phyloP scores from a whole-genome alignment of 163 green algal species.

The Trebouxia gelatinosa region DNA sequence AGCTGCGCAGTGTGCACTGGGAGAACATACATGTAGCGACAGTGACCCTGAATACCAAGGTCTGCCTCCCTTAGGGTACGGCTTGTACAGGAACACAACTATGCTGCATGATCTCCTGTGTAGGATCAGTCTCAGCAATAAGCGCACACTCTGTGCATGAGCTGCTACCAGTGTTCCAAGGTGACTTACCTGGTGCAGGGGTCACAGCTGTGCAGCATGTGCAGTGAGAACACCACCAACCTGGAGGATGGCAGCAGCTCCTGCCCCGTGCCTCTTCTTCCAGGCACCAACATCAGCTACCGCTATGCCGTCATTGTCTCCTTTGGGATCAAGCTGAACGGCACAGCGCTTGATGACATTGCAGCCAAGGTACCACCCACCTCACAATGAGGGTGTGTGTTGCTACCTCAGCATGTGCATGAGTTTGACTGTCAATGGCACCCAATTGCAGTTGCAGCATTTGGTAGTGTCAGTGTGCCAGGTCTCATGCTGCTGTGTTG shows the following conservation, averaged over 20 bases:
- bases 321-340: slow-evolving; percentile 52
- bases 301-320: slow-evolving; percentile 59
- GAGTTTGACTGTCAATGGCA: not conserved
- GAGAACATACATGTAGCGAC: too few species aligned
- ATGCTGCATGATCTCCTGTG: not conserved
- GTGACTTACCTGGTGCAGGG: slow-evolving; percentile 23
- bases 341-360: slow-evolving; percentile 46
- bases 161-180: not conserved
- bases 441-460: not conserved
- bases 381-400: not conserved
- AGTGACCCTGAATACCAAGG: too few species aligned
- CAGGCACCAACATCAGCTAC: slow-evolving; percentile 26
- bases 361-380: slow-evolving; percentile 38
- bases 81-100: not conserved
- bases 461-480: not conserved
- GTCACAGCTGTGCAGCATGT: slow-evolving; percentile 47
- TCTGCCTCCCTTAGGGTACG: too few species aligned
- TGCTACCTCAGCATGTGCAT: not conserved
- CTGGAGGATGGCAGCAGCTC: slow-evolving; percentile 39
- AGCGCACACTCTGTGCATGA: not conserved
- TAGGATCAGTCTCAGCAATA: not conserved
- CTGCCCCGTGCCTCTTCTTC: slow-evolving; percentile 33
- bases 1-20: too few species aligned
- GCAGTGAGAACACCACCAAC: slow-evolving; percentile 45
- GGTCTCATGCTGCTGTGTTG: not conserved